Evolutionary conservation across 1,284 basidiomycete genomes (phyloP).

Genomic region (Papiliotrema terrestris): DNA sequence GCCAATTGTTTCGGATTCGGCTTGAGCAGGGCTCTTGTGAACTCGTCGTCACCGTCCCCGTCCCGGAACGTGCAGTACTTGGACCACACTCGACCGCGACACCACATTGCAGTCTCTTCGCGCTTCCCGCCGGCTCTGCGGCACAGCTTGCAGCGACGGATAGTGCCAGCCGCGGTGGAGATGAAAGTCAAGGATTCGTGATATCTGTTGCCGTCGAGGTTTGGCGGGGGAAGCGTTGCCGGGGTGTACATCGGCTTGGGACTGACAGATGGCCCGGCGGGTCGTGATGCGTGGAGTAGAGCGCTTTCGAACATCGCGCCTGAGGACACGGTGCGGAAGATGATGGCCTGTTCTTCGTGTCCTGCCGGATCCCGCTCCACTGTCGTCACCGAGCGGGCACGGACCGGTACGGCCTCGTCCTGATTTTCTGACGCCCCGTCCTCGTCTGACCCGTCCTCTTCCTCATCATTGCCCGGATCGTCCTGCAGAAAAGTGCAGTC

Average conservation of each 20-base stretch:
- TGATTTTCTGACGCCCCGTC: too few species aligned
- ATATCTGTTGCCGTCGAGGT: neutral
- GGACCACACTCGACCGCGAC: slow-evolving; percentile 13
- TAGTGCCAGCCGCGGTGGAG: neutral
- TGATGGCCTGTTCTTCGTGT: too few species aligned
- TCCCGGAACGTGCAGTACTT: slow-evolving; percentile 11
- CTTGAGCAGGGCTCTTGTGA: neutral
- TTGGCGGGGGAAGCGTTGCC: neutral
- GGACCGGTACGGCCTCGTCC: too few species aligned
- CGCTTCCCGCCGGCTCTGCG: slow-evolving; percentile 11
- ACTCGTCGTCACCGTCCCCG: neutral
- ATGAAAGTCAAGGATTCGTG: neutral
- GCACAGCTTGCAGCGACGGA: slow-evolving; percentile 10
- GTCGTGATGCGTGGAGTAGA: too few species aligned
- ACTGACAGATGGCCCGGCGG: too few species aligned
- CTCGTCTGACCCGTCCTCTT: too few species aligned
- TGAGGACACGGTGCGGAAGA: too few species aligned
- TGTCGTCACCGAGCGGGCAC: too few species aligned
- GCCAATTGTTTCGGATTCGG: neutral
- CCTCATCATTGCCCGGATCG: neutral
- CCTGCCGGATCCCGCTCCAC: too few species aligned
- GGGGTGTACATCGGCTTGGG: too few species aligned
- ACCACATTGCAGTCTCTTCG: slow-evolving; percentile 9
- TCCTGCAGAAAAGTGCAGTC: neutral
- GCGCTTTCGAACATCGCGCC: too few species aligned